A percentile compares a stretch with the other conserved stretches of the same genome.
These are phyloP conservation scores for Coniochaeta sp. DNA, from an alignment of 2,329 filamentous ascomycete genomes.

Conservation along the genomic window DNA sequence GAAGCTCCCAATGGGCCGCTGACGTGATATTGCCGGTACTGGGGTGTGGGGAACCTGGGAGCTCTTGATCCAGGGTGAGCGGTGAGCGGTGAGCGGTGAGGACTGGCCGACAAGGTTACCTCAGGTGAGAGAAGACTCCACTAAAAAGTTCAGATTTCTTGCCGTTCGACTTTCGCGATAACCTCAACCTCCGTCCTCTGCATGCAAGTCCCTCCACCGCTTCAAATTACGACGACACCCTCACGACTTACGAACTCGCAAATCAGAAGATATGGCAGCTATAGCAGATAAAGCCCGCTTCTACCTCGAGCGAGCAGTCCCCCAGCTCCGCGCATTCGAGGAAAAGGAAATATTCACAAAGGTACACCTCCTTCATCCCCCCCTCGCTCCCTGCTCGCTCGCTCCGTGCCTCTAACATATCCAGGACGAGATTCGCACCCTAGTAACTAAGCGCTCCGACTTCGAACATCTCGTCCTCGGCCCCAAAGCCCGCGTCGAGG, in stretches of 20 bases:
- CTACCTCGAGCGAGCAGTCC: constrained; percentile 86
- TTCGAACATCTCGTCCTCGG: constrained; percentile 89
- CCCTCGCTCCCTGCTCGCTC: constrained; percentile 6
- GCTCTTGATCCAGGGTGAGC: not conserved
- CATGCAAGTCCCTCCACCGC: not conserved
- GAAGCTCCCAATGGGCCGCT: not conserved
- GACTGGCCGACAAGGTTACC: not conserved
- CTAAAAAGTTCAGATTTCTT: constrained; percentile 23
- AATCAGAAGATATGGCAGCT: constrained; percentile 58
- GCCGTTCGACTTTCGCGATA: constrained; percentile 5
- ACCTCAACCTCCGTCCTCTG: not conserved
- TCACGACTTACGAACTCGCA: not conserved
- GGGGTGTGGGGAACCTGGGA: not conserved
- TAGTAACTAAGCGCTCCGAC: constrained; percentile 84
- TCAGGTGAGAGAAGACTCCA: constrained; percentile 9
- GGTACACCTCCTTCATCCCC: constrained; percentile 33
- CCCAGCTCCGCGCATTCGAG: constrained; percentile 87
- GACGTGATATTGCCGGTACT: not conserved
- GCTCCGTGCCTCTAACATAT: constrained; percentile 4
- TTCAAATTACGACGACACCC: not conserved
- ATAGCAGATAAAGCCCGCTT: constrained; percentile 92
- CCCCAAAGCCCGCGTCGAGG: constrained; percentile 65
- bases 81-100: constrained; percentile 5
- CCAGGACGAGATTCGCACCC: constrained; percentile 81
- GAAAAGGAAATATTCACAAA: constrained; percentile 84